A percentile compares a stretch with the other conserved stretches of the same genome.
phyloP scores from a whole-genome alignment of 1,284 basidiomycete species.

The Trichosporon coremiiforme region DNA sequence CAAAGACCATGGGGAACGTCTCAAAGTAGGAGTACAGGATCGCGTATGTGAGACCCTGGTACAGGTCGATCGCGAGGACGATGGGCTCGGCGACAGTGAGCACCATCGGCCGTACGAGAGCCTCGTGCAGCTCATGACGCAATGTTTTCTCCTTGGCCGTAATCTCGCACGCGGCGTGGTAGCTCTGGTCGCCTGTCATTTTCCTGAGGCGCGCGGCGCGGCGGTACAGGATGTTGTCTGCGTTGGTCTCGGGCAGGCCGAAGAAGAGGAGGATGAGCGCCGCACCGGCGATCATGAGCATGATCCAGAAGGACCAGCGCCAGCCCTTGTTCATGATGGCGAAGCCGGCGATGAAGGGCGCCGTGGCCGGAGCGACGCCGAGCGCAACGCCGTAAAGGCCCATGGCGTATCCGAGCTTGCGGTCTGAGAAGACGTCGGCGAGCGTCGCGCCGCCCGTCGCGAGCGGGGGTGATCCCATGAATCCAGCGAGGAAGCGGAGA shows the following conservation, averaged over 20 bases:
- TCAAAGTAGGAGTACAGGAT: constrained; percentile 51
- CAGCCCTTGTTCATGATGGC: constrained; percentile 50
- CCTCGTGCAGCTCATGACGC: constrained; percentile 42
- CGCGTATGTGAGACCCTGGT: constrained; percentile 46
- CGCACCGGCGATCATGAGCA: constrained; percentile 46
- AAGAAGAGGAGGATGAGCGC: constrained; percentile 61
- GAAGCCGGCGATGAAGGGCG: constrained; percentile 62
- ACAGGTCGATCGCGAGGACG: constrained; percentile 44
- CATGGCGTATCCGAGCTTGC: constrained; percentile 66
- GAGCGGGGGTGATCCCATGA: constrained; percentile 38
- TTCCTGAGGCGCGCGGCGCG: constrained; percentile 62
- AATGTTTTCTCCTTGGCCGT: constrained; percentile 38
- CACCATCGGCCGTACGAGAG: constrained; percentile 44
- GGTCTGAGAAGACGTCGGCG: constrained; percentile 67
- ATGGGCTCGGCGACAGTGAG: constrained; percentile 53
- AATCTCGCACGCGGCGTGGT: constrained; percentile 45
- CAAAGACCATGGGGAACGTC: constrained; percentile 30
- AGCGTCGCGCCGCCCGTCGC: constrained; percentile 64
- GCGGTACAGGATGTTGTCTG: constrained; percentile 64
- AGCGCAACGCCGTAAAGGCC: constrained; percentile 64
- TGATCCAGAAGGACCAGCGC: constrained; percentile 54
- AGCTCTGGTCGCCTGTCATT: constrained; percentile 58
- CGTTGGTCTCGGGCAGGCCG: constrained; percentile 67
- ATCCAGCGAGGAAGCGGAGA: constrained; percentile 44
- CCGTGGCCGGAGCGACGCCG: constrained; percentile 37